A percentile compares a stretch with the other conserved stretches of the same genome.
Conservation (phyloP, 2,329 filamentous ascomycete species). For the Cordyceps pruinosa region DNA sequence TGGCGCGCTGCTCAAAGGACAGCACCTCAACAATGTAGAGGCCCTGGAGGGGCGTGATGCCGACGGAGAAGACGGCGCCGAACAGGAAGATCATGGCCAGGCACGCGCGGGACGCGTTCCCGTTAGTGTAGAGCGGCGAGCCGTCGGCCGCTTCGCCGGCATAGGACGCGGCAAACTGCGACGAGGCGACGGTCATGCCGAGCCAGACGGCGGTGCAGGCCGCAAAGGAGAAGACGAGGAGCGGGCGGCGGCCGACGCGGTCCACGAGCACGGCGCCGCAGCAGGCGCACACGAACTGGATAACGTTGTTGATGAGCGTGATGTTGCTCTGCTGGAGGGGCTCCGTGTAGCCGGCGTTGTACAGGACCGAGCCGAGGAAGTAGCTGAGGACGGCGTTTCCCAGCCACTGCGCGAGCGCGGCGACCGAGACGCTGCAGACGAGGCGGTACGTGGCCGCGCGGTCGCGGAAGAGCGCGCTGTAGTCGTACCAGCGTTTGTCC, state of each 20-base stretch:
- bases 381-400: constrained; percentile 35
- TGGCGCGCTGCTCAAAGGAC: constrained; percentile 47
- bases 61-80: constrained; percentile 42
- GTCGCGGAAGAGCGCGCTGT: constrained; percentile 36
- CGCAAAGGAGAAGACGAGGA: constrained; percentile 43
- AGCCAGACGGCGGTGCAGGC: constrained; percentile 44
- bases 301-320: constrained; percentile 37
- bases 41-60: constrained; percentile 28
- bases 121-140: constrained; percentile 21
- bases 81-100: constrained; percentile 47
- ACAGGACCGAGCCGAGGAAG: constrained; percentile 38
- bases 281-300: constrained; percentile 37
- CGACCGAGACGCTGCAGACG: constrained; percentile 32
- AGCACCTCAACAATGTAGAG: constrained; percentile 49
- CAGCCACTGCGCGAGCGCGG: constrained; percentile 37
- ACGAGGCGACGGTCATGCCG: constrained; percentile 40
- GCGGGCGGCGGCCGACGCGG: constrained; percentile 43
- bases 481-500: constrained; percentile 44
- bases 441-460: constrained; percentile 37
- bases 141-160: constrained; percentile 22
- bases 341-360: constrained; percentile 37
- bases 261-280: constrained; percentile 18
- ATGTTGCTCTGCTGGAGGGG: constrained; percentile 36
- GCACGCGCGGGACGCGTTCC: constrained; percentile 34
- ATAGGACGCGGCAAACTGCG: constrained; percentile 28